phyloP scores from a whole-genome alignment of 108 stramenopile species.

The Aurantiochytrium sp. region DNA sequence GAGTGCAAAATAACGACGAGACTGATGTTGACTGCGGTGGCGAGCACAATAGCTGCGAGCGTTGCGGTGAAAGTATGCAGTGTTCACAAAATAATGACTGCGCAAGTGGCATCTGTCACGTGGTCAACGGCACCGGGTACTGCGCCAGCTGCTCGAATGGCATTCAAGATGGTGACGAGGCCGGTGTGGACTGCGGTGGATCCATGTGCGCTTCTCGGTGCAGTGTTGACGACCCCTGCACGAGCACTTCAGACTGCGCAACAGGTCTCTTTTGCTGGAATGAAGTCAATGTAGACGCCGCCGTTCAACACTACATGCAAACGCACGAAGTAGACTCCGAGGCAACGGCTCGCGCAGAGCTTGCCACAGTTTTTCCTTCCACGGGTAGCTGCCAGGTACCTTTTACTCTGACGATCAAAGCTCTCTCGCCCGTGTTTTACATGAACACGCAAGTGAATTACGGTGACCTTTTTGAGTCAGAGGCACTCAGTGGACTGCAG shows the following conservation, averaged over 20 bases:
- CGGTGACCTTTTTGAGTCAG: not conserved
- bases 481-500: not conserved
- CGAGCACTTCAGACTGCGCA: not conserved
- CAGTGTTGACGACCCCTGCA: not conserved
- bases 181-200: not conserved
- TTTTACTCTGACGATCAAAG: not conserved
- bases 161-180: not conserved
- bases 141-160: not conserved
- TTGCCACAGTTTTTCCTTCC: not conserved
- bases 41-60: not conserved
- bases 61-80: not conserved
- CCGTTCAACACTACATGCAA: not conserved
- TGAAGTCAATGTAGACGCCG: not conserved
- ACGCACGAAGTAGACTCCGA: not conserved
- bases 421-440: not conserved
- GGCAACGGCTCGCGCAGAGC: not conserved
- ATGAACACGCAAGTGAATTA: not conserved
- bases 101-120: not conserved
- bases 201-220: not conserved
- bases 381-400: not conserved
- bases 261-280: not conserved
- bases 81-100: not conserved
- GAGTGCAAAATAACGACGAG: not conserved
- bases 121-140: not conserved
- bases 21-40: not conserved